Evolutionary conservation across 768 basidiomycete species (phyloP).

Genomic region (Leccinum rimulosum): DNA sequence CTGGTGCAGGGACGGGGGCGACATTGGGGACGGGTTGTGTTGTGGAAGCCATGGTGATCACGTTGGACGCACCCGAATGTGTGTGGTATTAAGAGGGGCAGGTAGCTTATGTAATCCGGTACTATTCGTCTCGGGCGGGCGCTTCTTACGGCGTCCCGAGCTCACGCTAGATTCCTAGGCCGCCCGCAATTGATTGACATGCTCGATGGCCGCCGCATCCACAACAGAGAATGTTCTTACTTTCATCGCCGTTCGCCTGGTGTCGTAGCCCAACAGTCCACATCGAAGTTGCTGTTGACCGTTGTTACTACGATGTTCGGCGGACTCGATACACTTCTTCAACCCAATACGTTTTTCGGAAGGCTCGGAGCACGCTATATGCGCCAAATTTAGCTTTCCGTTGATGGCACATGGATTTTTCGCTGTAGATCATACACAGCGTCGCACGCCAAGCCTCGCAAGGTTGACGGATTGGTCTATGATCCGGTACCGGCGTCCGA

Average conservation of each 20-base stretch:
- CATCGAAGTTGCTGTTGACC: constrained; percentile 9
- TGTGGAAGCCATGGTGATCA: constrained; percentile 17
- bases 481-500: too few species aligned
- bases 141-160: background rate
- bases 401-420: background rate
- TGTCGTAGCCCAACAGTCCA: constrained; percentile 22
- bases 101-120: constrained; percentile 13
- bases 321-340: background rate
- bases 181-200: background rate
- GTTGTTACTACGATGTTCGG: constrained; percentile 13
- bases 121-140: background rate
- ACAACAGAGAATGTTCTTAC: too few species aligned
- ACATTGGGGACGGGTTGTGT: constrained; percentile 12
- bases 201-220: background rate
- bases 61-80: background rate
- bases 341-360: background rate
- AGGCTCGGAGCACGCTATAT: background rate
- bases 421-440: background rate
- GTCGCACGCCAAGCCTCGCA: background rate
- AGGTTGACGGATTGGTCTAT: too few species aligned
- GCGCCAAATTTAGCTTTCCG: background rate
- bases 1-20: background rate
- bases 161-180: background rate
- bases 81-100: constrained; percentile 12
- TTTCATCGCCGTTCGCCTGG: background rate